Evolutionary conservation across 2,329 filamentous ascomycete species (phyloP).

Genomic region (Penicillium janthinellum): DNA sequence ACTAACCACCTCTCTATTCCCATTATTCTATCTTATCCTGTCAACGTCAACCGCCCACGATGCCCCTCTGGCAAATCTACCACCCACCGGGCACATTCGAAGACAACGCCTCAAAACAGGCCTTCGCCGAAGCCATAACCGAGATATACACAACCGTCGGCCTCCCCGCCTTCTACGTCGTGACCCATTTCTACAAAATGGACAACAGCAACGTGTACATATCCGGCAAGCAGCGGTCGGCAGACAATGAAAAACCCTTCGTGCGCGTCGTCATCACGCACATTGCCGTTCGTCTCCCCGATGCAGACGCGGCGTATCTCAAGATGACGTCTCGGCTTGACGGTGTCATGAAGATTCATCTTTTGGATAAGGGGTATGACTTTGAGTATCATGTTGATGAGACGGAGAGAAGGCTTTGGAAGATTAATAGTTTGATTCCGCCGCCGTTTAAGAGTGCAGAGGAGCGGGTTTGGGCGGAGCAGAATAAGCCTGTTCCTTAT

Average conservation of each 20-base stretch:
- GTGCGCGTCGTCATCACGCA: constrained; percentile 24
- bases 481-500: constrained; percentile 17
- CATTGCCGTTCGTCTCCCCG: constrained; percentile 18
- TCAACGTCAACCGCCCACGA: background rate
- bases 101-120: constrained; percentile 13
- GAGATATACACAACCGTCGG: constrained; percentile 26
- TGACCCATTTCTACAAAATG: constrained; percentile 28
- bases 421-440: constrained; percentile 26
- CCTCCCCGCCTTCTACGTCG: constrained; percentile 35
- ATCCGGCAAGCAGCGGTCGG: constrained; percentile 3
- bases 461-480: constrained; percentile 16
- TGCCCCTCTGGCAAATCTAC: constrained; percentile 27
- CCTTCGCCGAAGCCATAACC: constrained; percentile 29
- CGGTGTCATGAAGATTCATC: constrained; percentile 16
- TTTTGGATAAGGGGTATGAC: constrained; percentile 23
- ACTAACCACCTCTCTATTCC: too few relatives aligned
- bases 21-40: background rate
- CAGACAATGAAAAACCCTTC: constrained; percentile 12
- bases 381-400: constrained; percentile 28
- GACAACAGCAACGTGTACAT: constrained; percentile 15
- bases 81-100: constrained; percentile 19
- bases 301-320: constrained; percentile 7
- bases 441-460: constrained; percentile 17
- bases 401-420: constrained; percentile 26
- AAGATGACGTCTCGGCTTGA: constrained; percentile 16